phyloP scores from a whole-genome alignment of 768 basidiomycete species.

The Coprinellus aureogranulatus region DNA sequence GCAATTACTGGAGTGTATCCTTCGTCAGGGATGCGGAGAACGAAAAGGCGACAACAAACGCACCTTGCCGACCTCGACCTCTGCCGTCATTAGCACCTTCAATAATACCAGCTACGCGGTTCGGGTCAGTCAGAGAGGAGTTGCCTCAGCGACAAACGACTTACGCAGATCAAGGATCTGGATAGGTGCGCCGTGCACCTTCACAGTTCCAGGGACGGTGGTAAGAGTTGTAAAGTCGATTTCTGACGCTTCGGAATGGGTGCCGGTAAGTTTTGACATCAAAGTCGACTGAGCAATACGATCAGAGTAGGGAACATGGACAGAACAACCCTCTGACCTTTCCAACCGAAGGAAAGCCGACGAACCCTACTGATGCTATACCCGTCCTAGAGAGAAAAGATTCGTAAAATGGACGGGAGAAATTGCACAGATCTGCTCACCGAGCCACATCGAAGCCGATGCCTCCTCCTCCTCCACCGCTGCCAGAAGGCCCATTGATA shows the following conservation, averaged over 20 bases:
- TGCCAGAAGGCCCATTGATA: slow-evolving; percentile 69
- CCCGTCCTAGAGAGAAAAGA: slow-evolving; percentile 64
- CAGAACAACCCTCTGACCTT: slow-evolving; percentile 51
- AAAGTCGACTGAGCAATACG: slow-evolving; percentile 66
- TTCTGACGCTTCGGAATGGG: slow-evolving; percentile 91
- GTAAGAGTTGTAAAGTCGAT: slow-evolving; percentile 97
- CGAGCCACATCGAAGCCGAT: slow-evolving; percentile 95
- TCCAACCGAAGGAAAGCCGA: slow-evolving; percentile 91
- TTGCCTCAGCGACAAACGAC: slow-evolving; percentile 80
- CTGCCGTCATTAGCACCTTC: slow-evolving; percentile 96
- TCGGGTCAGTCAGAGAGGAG: neutral
- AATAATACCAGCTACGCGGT: slow-evolving; percentile 81
- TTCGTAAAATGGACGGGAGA: neutral
- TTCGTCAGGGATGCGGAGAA: slow-evolving; percentile 38
- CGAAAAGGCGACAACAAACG: slow-evolving; percentile 24
- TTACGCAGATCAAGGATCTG: slow-evolving; percentile 90
- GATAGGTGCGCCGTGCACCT: slow-evolving; percentile 93
- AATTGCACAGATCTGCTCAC: slow-evolving; percentile 15
- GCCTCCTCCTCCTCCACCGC: slow-evolving; percentile 86
- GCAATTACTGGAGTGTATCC: slow-evolving; percentile 65
- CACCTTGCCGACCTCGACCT: slow-evolving; percentile 92
- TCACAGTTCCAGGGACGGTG: slow-evolving; percentile 91
- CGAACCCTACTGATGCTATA: slow-evolving; percentile 94
- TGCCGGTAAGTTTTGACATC: slow-evolving; percentile 96
- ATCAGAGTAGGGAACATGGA: slow-evolving; percentile 3